Evolutionary conservation across 2,329 filamentous ascomycete genomes (phyloP).

Genomic region (Aphanoascus verrucosus): DNA sequence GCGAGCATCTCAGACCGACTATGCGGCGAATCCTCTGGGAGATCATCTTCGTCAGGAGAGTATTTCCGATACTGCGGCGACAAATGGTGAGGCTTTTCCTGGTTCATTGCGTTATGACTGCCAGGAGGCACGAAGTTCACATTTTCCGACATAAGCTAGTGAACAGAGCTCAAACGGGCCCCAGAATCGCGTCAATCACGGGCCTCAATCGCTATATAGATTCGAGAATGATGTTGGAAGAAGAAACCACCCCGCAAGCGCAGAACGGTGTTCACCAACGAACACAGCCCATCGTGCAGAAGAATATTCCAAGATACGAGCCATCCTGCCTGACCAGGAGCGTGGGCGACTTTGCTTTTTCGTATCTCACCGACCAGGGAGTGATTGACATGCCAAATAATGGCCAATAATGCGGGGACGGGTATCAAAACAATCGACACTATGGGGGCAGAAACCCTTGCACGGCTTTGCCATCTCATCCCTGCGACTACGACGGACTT

Average conservation of each 20-base stretch:
- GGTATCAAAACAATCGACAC: neutral
- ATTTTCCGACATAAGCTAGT: neutral
- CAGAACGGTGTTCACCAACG: neutral
- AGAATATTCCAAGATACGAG: constrained; percentile 12
- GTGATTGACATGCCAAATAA: neutral
- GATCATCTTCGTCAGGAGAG: constrained; percentile 4
- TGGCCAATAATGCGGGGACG: constrained; percentile 1
- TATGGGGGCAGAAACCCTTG: neutral
- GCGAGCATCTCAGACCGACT: constrained; percentile 12
- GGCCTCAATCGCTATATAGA: neutral
- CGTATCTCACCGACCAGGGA: constrained; percentile 5
- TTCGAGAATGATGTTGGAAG: neutral
- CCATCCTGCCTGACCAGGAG: constrained; percentile 4
- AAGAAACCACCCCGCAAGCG: neutral
- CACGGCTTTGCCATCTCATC: neutral
- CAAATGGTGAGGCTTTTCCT: constrained; percentile 8
- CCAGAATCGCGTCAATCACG: neutral
- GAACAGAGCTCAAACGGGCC: too few species aligned
- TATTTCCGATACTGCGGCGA: constrained; percentile 13
- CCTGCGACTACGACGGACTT: neutral
- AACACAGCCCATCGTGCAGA: constrained; percentile 7
- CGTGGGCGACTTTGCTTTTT: constrained; percentile 11
- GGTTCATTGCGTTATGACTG: constrained; percentile 9
- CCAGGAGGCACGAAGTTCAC: neutral
- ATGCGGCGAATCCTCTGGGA: constrained; percentile 8